Base-by-base conservation (phyloP, 1,139 yeast species). In the Kodamaea sp. region DNA sequence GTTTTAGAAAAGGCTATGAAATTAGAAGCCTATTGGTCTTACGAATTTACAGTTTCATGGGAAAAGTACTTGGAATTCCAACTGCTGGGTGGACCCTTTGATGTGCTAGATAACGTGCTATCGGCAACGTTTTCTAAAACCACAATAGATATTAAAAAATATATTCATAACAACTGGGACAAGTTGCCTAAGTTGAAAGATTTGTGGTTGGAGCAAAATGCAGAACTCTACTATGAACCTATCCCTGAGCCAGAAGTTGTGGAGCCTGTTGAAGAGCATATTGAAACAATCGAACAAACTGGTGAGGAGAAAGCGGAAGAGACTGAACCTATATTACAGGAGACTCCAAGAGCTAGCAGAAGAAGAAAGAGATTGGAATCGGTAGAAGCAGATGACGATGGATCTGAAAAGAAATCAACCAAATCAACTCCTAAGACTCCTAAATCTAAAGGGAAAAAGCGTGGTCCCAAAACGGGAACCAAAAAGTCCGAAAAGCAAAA, bases 11-110 rank as follows among this genome's bases (percentile, higher is more conserved):
- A 10, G 26, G 10, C 10, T 7, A 24, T 9, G 14, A 24, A 9
- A 0, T 35, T 51, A 19, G 45, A 42, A 9, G 60, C 52, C 0
- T 45, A 37, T 25, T 33, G 25, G 8, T 41, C 41, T 15, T 39
- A 41, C 26, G 53, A 52, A 13, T 57, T 59, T 35, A 41, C 38
- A 15, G 44, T 34, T 13, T 22, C 46, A 10, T 59, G 63, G 63
- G 33, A 33, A 7, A 19, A 25, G 1, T 56, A 52, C 31, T 36
- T 61, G 11, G 22, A 26, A 10, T 23, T 21, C 3, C 33, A 28
- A 22, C 41, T 38, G 22, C 31, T n/a, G n/a, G n/a, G n/a, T n/a
- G n/a, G n/a, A n/a, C n/a, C n/a, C n/a, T n/a, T n/a, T n/a, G n/a
- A n/a, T n/a, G n/a, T n/a, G n/a, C 15, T 26, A 18, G 66, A 61